Evolutionary conservation across 805 yeast species (phyloP).

Genomic region (Citeromyces nyonsensis): DNA sequence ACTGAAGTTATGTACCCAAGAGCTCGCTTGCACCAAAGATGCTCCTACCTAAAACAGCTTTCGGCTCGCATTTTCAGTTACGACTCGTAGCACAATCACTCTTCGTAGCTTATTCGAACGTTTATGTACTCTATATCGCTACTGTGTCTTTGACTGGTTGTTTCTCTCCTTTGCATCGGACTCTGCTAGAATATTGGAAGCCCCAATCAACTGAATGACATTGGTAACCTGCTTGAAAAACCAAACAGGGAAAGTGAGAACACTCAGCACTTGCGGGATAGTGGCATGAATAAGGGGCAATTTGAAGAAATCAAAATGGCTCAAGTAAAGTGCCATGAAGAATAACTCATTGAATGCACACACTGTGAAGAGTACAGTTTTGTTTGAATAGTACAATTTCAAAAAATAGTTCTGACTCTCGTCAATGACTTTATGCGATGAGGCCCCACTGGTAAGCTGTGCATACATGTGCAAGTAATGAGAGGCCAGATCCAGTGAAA

Average conservation of each 20-base stretch:
- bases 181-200: conserved; percentile 68
- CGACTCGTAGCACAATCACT: too few species aligned
- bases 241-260: conserved; percentile 73
- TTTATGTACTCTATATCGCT: not conserved
- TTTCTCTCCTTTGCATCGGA: conserved; percentile 48
- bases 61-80: too few species aligned
- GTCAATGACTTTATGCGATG: conserved; percentile 73
- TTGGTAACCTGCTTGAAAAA: conserved; percentile 82
- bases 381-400: conserved; percentile 76
- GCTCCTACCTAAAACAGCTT: too few species aligned
- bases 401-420: conserved; percentile 57
- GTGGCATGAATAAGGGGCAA: conserved; percentile 20
- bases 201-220: conserved; percentile 75
- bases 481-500: conserved; percentile 77
- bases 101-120: too few species aligned
- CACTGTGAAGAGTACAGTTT: conserved; percentile 68
- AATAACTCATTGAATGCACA: conserved; percentile 91
- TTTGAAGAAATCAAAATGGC: conserved; percentile 35
- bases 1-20: too few species aligned
- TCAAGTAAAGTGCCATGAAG: conserved; percentile 77
- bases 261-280: conserved; percentile 19
- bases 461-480: conserved; percentile 99
- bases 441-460: conserved; percentile 62
- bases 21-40: too few species aligned
- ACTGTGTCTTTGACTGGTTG: conserved; percentile 3